Percentiles rank a stretch among this genome's conserved stretches.
phyloP scores from a whole-genome alignment of 495 filamentous ascomycete species.

The Lichenothelia convexa region DNA sequence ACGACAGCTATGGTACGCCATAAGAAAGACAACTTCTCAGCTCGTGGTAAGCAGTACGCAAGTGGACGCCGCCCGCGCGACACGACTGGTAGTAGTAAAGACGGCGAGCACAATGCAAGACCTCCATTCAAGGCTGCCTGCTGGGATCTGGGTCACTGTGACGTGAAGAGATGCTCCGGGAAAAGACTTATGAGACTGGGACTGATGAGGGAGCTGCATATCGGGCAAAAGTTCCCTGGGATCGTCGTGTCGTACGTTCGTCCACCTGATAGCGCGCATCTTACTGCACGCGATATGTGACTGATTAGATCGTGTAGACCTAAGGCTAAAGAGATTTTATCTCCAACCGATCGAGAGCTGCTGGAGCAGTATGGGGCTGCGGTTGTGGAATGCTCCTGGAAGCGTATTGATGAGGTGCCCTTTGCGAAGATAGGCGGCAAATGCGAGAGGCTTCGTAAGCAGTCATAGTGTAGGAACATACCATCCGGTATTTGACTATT shows the following conservation, averaged over 20 bases:
- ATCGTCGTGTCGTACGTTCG: conserved; percentile 62
- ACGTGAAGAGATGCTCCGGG: conserved; percentile 90
- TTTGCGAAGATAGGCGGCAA: conserved; percentile 86
- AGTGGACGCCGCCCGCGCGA: conserved; percentile 17
- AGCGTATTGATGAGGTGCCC: conserved; percentile 74
- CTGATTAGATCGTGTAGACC: conserved; percentile 32
- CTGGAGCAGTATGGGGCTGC: conserved; percentile 82
- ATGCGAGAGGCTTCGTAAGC: conserved; percentile 69
- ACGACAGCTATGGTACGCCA: conserved; percentile 56
- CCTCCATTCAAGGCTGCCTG: conserved; percentile 80
- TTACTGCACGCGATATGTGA: conserved; percentile 2
- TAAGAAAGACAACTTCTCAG: conserved; percentile 74
- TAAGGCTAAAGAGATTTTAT: conserved; percentile 72
- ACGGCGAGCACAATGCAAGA: conserved; percentile 19
- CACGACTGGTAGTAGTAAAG: conserved; percentile 21
- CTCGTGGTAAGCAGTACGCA: conserved; percentile 31
- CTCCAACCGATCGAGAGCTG: conserved; percentile 59
- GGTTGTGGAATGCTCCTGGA: conserved; percentile 96
- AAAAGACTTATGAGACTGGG: conserved; percentile 84
- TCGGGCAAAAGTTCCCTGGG: conserved; percentile 78
- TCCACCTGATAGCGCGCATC: too few species aligned
- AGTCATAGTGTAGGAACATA: conserved; percentile 28
- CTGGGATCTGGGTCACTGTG: conserved; percentile 95
- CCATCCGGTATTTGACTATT: conserved; percentile 18
- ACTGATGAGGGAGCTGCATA: conserved; percentile 77